Percentiles rank a stretch among this genome's conserved stretches.
Conservation (phyloP, 257 asterid genomes). For the Cinchona pubescens region DNA sequence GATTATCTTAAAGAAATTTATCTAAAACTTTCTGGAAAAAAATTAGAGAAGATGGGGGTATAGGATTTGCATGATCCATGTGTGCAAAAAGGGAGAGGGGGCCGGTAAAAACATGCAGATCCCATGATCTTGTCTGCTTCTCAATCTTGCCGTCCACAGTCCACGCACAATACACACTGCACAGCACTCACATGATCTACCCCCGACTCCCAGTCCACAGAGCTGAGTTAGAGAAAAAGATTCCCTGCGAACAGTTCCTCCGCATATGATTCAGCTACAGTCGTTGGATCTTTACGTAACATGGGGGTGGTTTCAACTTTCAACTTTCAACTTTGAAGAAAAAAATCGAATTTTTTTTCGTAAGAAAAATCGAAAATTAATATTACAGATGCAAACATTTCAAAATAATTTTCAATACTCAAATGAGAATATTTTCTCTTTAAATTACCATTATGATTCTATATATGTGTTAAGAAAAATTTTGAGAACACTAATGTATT, state of each 20-base stretch:
- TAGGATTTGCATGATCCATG: constrained; percentile 44
- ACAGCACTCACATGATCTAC: too few species aligned
- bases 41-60: too few species aligned
- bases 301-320: background rate
- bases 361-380: too few species aligned
- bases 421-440: background rate
- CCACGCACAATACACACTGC: background rate
- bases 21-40: too few species aligned
- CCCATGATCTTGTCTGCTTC: constrained; percentile 49
- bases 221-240: background rate
- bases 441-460: too few species aligned
- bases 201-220: background rate
- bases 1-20: too few species aligned
- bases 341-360: too few species aligned
- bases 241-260: background rate
- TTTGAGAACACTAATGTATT: too few species aligned
- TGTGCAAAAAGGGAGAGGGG: too few species aligned
- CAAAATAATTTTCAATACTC: background rate
- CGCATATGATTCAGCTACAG: background rate
- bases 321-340: too few species aligned
- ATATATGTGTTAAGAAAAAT: too few species aligned
- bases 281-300: background rate
- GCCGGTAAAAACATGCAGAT: constrained; percentile 63
- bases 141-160: constrained; percentile 26
- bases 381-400: too few species aligned